Evolutionary conservation across 2,329 filamentous ascomycete species (phyloP).

Genomic region (Bipolaris sorokiniana): DNA sequence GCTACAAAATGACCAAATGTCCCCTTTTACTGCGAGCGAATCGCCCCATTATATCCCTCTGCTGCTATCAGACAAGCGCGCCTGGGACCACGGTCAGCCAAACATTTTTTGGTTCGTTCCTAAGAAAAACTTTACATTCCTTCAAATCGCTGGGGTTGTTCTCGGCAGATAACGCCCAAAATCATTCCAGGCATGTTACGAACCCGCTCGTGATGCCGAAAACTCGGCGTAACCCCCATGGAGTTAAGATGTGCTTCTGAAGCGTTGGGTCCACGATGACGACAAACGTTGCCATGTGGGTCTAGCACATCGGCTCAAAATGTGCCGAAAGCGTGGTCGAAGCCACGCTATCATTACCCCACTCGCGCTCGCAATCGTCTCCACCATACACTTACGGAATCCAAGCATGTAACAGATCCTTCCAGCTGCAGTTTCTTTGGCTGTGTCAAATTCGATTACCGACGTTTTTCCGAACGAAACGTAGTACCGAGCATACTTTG

Average conservation of each 20-base stretch:
- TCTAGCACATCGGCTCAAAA: constrained; percentile 9
- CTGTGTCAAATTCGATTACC: background rate
- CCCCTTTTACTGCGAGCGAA: background rate
- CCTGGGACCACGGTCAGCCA: background rate
- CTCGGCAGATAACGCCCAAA: constrained; percentile 7
- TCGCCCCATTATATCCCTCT: background rate
- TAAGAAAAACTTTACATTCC: background rate
- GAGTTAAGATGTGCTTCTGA: background rate
- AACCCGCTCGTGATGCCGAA: constrained; percentile 6
- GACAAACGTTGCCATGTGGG: background rate
- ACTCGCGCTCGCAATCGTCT: background rate
- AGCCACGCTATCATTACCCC: background rate
- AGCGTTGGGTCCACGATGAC: background rate
- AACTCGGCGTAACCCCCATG: constrained; percentile 1
- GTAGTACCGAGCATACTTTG: background rate
- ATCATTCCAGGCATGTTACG: background rate
- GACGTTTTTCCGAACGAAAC: background rate
- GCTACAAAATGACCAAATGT: background rate
- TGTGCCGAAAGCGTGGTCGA: constrained; percentile 1
- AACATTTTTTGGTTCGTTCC: constrained; percentile 3
- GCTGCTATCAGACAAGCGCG: background rate
- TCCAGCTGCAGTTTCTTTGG: background rate
- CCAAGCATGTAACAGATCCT: constrained; percentile 3
- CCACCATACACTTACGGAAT: constrained; percentile 9
- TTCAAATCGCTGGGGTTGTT: background rate